A percentile compares a stretch with the other conserved stretches of the same genome.
phyloP scores from a whole-genome alignment of 73 alveolate species.

The Breviolum minutum region DNA sequence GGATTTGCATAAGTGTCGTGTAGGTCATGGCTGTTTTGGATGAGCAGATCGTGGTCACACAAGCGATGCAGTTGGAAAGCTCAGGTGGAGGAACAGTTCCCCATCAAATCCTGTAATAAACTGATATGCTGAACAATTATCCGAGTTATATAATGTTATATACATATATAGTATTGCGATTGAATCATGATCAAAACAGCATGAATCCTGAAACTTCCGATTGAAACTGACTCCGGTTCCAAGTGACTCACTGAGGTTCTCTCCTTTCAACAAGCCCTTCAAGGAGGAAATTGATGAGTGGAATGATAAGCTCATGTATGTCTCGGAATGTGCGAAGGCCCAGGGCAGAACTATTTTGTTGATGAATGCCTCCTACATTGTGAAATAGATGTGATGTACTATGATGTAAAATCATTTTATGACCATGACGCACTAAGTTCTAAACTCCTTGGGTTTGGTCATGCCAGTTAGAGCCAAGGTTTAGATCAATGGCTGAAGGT shows the following conservation, averaged over 20 bases:
- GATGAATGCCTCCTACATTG: neutral
- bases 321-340: constrained; percentile 97
- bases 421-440: too few species aligned
- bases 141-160: neutral
- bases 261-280: constrained; percentile 95
- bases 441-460: too few species aligned
- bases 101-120: neutral
- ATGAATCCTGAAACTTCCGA: neutral
- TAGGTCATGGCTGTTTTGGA: constrained; percentile 96
- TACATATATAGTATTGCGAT: neutral
- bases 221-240: neutral
- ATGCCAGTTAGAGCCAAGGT: neutral
- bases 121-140: neutral
- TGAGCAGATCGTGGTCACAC: constrained; percentile 97
- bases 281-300: constrained; percentile 97
- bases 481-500: constrained; percentile 99
- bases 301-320: constrained; percentile 96
- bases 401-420: too few species aligned
- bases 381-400: neutral
- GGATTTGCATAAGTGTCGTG: neutral
- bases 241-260: constrained; percentile 58
- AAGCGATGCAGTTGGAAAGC: constrained; percentile 99
- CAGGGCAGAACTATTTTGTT: neutral
- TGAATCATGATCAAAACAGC: neutral
- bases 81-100: neutral